Conservation (phyloP, 1,284 basidiomycete species). For the Tylopilus sp. region DNA sequence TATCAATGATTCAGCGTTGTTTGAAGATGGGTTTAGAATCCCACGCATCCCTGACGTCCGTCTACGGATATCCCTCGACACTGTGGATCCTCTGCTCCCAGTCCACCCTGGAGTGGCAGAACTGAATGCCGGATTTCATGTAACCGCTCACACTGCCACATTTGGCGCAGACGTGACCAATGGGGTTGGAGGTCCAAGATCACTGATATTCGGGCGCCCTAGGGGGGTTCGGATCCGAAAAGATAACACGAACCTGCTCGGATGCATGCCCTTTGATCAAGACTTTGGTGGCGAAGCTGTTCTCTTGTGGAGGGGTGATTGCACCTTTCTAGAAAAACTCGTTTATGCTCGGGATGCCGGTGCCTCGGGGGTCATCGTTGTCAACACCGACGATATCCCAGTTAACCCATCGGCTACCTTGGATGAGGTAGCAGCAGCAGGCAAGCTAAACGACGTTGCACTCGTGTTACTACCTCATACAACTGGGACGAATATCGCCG, state of each 20-base stretch:
- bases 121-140: constrained; percentile 43
- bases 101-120: constrained; percentile 34
- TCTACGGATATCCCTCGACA: constrained; percentile 56
- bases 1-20: constrained; percentile 68
- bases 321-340: constrained; percentile 82
- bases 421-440: constrained; percentile 54
- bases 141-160: constrained; percentile 60
- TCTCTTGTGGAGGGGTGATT: constrained; percentile 65
- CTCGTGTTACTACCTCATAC: constrained; percentile 56
- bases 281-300: constrained; percentile 49
- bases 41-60: constrained; percentile 46
- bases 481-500: constrained; percentile 48
- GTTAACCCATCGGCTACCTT: constrained; percentile 67
- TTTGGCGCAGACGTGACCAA: constrained; percentile 65
- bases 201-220: constrained; percentile 44
- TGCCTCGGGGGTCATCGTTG: constrained; percentile 71
- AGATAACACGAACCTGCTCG: constrained; percentile 50
- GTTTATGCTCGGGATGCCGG: constrained; percentile 58
- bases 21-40: constrained; percentile 33
- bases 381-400: constrained; percentile 55
- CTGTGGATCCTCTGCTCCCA: constrained; percentile 43
- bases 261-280: constrained; percentile 54
- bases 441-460: constrained; percentile 54
- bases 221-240: constrained; percentile 51
- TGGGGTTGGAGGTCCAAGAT: constrained; percentile 17